Base-by-base conservation (phyloP, 495 filamentous ascomycete genomes). In the Aspergillus carlsbadensis region DNA sequence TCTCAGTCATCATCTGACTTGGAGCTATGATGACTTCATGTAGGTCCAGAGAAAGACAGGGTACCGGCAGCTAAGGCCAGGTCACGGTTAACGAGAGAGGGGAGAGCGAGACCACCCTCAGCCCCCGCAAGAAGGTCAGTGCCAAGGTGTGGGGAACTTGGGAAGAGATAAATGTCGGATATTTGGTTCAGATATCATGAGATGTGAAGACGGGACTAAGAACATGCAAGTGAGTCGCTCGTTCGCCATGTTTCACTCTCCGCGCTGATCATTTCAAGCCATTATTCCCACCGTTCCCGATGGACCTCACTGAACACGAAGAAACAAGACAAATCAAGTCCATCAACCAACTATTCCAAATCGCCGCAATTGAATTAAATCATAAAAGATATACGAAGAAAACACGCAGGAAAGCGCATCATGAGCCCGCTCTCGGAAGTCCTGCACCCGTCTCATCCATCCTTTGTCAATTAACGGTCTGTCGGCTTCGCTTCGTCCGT, bases 401-500 rank as follows among this genome's bases (percentile, higher is more conserved):
- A 31, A 18, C 24, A 26, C 34, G 17, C 40, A n/a, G 46, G 10
- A 48, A 47, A 29, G 41, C 7, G 45, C 10, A 49, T n/a, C 45
- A 39, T 56, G 21, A 54, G 41, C n/a, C 31, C 20, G 53, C 24
- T 33, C 43, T 39, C 2, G 40, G 33, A 15, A 24, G 31, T 29
- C 11, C 31, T 26, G 45, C 44, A 21, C 29, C 26, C 18, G 53
- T 31, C 48, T 56, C 55, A 35, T 50, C 43, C 55, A 35, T 50
- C 43, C 56, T 59, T 60, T 39, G 33, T 64, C 47, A 37, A 60
- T 48, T 35, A 67, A 61, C 47, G 56, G 18, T 53, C 66, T 43
- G 35, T 60, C 10, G 26, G 29, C 26, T 47, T 63, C 20, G 70
- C 69, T 24, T 71, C 68, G 4, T 74, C 68, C 26, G 61, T 56